A percentile compares a stretch with the other conserved stretches of the same genome.
Evolutionary conservation across 2,329 filamentous ascomycete genomes (phyloP).

Genomic region (Pseudopyrenochaeta lycopersici): DNA sequence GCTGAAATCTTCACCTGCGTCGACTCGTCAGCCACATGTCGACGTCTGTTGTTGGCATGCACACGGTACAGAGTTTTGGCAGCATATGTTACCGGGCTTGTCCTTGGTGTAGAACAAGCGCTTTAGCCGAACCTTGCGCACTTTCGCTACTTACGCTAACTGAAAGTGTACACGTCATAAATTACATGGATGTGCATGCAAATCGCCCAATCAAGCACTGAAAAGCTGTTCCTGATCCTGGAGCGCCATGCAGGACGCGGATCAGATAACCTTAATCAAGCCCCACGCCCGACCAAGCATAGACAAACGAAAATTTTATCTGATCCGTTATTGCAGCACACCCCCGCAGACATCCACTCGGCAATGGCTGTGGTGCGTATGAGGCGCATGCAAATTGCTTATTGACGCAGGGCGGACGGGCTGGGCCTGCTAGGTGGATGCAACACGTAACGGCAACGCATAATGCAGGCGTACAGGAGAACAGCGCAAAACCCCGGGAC

Average conservation of each 20-base stretch:
- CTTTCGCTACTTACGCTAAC: slow-evolving; percentile 1
- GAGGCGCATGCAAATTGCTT: slow-evolving; percentile 13
- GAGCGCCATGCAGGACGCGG: slow-evolving; percentile 32
- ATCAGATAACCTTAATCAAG: slow-evolving; percentile 46
- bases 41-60: background rate
- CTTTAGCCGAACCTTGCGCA: background rate
- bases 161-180: slow-evolving; percentile 16
- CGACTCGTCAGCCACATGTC: background rate
- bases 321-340: slow-evolving; percentile 13
- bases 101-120: background rate
- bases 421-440: slow-evolving; percentile 9
- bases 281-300: slow-evolving; percentile 3
- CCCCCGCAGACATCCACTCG: background rate
- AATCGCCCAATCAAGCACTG: background rate
- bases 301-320: slow-evolving; percentile 20
- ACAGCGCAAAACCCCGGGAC: background rate
- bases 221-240: background rate
- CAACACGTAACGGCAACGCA: slow-evolving; percentile 28
- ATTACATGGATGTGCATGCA: background rate
- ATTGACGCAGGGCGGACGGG: slow-evolving; percentile 8
- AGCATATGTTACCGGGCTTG: background rate
- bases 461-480: background rate
- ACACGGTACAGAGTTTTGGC: slow-evolving; percentile 5
- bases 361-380: slow-evolving; percentile 6
- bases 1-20: too few relatives aligned